Evolutionary conservation across 2,329 filamentous ascomycete genomes (phyloP), one percentile per base, ranked within the genome.

Genomic region (Colletotrichum liriopes): DNA sequence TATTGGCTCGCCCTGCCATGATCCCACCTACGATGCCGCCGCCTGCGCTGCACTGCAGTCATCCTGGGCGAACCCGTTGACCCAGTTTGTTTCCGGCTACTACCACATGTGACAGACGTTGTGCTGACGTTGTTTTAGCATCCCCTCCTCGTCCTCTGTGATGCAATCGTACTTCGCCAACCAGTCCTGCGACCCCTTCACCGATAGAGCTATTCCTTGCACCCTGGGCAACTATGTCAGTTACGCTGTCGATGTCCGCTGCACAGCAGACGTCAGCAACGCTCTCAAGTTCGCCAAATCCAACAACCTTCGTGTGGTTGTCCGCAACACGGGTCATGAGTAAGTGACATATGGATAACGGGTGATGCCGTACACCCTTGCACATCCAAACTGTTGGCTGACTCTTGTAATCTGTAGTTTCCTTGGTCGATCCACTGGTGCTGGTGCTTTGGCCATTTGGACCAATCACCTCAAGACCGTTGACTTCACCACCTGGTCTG

Each of bases 1-100:
- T 0, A 76, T 90, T 3, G 89, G 84, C 0, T 78, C 84, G 3
- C 80, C 85, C 0, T 92, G 89, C 76, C 89, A 91, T 74, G 80
- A 83, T 37, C 82, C 79, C 6, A 75, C 75, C 9, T 89, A 87
- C 75, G 79, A 90, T 76, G 82, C 81, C 4, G 77, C 75, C 5
- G 79, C 76, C 41, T 90, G 88, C 76, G 73, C 77, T 2, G 76
- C 73, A 1, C 76, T 88, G 14, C 76, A 82, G 72, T 74, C 68
- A 20, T 71, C 78, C 63, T 86, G 83, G 82, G 75, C 73, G 35
- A 75, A 77, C 47, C 78, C 82, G 20, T 74, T 78, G 72, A 77
- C 80, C 20, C 82, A 84, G 81, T 83, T 75, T 74, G 79, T 77
- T 23, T 18, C 23, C 16, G 23, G 12, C 43, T 35, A 23, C 29